Conservation (phyloP, 1,139 yeast species). For the Pichia sp. region DNA sequence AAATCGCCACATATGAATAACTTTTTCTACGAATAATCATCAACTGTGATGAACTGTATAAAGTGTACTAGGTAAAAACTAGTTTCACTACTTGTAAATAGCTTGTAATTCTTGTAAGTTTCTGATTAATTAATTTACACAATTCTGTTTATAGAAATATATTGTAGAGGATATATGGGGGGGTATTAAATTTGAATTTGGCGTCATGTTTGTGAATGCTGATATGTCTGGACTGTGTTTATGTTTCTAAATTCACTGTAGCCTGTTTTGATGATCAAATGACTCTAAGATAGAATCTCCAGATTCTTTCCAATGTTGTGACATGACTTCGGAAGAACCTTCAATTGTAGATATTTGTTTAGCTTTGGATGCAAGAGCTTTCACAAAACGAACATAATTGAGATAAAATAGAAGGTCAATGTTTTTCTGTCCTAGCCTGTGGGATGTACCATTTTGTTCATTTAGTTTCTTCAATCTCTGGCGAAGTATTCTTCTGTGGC, state of each 20-base stretch:
- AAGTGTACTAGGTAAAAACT: too few relatives aligned
- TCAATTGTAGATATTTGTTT: conserved; percentile 33
- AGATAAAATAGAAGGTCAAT: conserved; percentile 42
- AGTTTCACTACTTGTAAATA: conserved; percentile 7
- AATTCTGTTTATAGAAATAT: too few relatives aligned
- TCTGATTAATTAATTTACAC: too few relatives aligned
- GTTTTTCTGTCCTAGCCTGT: conserved; percentile 23
- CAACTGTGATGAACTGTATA: too few relatives aligned
- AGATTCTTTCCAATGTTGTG: conserved; percentile 35
- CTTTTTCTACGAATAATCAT: conserved; percentile 29
- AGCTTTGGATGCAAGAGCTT: conserved; percentile 38
- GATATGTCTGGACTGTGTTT: too few relatives aligned
- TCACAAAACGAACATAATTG: conserved; percentile 47
- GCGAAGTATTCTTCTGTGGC: conserved; percentile 17
- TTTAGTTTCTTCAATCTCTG: conserved; percentile 13
- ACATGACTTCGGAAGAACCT: conserved; percentile 38
- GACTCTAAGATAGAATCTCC: conserved; percentile 28
- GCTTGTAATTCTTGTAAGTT: too few relatives aligned
- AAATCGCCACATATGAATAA: conserved; percentile 36
- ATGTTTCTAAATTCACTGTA: background rate
- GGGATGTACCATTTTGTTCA: conserved; percentile 1
- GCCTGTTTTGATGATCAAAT: conserved; percentile 26
- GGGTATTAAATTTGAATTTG: too few relatives aligned
- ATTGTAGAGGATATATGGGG: too few relatives aligned
- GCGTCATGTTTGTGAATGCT: too few relatives aligned